phyloP scores from a whole-genome alignment of 192 early-diverging fungal genomes.

The Pecoramyces ruminantium region DNA sequence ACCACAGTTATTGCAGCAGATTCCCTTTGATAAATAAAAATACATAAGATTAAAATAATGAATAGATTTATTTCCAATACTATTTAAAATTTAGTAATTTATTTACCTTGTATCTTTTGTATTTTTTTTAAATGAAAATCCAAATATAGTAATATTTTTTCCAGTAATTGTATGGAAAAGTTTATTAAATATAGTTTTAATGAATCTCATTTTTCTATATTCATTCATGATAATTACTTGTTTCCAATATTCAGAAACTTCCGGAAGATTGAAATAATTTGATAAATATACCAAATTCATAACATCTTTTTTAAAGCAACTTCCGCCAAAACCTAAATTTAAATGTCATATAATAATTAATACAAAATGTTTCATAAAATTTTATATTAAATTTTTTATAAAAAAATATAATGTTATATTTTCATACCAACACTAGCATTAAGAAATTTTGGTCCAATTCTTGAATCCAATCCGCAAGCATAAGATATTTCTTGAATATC shows the following conservation, averaged over 20 bases:
- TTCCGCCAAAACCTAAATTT: slow-evolving; percentile 74
- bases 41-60: too few species aligned
- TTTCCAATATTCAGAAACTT: slow-evolving; percentile 86
- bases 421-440: slow-evolving; percentile 61
- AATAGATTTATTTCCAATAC: too few species aligned
- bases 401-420: too few species aligned
- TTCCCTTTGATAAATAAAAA: too few species aligned
- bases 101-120: slow-evolving; percentile 70
- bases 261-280: slow-evolving; percentile 61
- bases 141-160: slow-evolving; percentile 64
- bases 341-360: too few species aligned
- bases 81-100: too few species aligned
- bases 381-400: too few species aligned
- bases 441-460: slow-evolving; percentile 79
- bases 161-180: slow-evolving; percentile 66
- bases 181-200: slow-evolving; percentile 43
- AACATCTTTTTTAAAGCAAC: slow-evolving; percentile 92
- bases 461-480: slow-evolving; percentile 68
- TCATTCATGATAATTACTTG: slow-evolving; percentile 83
- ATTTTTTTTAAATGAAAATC: slow-evolving; percentile 91
- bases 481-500: slow-evolving; percentile 79
- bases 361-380: too few species aligned
- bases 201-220: slow-evolving; percentile 77
- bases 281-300: slow-evolving; percentile 78
- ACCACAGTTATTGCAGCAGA: slow-evolving; percentile 75